Conservation (phyloP, 352 stramenopile genomes). For the Phytopythium chamaehyphon region DNA sequence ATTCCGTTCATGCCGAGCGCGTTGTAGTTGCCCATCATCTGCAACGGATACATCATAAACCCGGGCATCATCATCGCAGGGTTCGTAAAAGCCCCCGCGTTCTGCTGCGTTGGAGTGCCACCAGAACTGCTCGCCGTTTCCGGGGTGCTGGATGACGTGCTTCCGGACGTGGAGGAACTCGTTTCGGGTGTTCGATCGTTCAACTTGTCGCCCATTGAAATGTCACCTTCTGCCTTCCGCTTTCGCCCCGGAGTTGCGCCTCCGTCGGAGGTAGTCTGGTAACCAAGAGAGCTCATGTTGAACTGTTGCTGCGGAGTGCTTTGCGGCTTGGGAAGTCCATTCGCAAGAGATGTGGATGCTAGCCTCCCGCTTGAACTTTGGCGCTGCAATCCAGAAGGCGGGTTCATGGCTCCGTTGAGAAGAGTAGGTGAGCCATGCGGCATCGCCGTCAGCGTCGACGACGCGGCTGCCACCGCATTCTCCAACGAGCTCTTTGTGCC, state of each 20-base stretch:
- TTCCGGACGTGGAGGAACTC: not conserved
- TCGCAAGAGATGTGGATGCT: too few species aligned
- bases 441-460: conserved; percentile 36
- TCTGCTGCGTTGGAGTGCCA: conserved; percentile 10
- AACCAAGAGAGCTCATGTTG: conserved; percentile 4
- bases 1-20: conserved; percentile 10
- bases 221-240: conserved; percentile 4
- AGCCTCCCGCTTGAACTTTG: not conserved
- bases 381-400: not conserved
- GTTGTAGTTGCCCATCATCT: conserved; percentile 69
- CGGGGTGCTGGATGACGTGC: not conserved
- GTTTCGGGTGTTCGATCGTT: conserved; percentile 1
- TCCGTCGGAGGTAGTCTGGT: not conserved
- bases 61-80: conserved; percentile 75
- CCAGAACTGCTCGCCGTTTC: conserved; percentile 9
- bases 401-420: not conserved
- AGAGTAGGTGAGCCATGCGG: conserved; percentile 14
- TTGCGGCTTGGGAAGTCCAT: too few species aligned
- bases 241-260: not conserved
- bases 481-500: conserved; percentile 21
- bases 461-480: conserved; percentile 22
- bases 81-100: conserved; percentile 16
- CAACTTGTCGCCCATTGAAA: conserved; percentile 2
- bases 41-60: conserved; percentile 82
- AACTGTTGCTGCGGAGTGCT: conserved; percentile 1